phyloP scores from a whole-genome alignment of 2,329 filamentous ascomycete species.

The Hysterium pulicare region DNA sequence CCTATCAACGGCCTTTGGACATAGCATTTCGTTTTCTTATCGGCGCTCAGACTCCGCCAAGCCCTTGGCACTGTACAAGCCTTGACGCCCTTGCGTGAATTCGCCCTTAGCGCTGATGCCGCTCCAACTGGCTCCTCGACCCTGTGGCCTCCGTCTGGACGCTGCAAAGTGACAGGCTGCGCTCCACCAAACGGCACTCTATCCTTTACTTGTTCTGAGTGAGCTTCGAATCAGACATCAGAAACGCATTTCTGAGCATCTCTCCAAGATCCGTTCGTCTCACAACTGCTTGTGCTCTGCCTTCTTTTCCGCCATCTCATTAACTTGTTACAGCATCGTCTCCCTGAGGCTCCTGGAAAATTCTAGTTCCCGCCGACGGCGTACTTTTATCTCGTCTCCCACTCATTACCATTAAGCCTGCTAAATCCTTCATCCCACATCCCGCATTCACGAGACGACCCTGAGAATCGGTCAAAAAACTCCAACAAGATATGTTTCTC shows the following conservation, averaged over 20 bases:
- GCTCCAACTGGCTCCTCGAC: too few relatives aligned
- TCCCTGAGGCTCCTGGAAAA: too few relatives aligned
- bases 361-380: not conserved
- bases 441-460: slow-evolving; percentile 3
- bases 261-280: too few relatives aligned
- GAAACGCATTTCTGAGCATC: too few relatives aligned
- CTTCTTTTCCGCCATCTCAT: too few relatives aligned
- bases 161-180: too few relatives aligned
- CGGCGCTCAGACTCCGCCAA: not conserved
- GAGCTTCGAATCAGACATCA: too few relatives aligned
- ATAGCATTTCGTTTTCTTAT: slow-evolving; percentile 1
- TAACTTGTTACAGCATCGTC: too few relatives aligned
- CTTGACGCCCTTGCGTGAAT: not conserved
- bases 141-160: too few relatives aligned
- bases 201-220: too few relatives aligned
- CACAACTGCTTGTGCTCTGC: too few relatives aligned
- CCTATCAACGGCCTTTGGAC: not conserved
- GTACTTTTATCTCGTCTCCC: not conserved
- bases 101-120: not conserved
- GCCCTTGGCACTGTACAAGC: not conserved
- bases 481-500: slow-evolving; percentile 3
- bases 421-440: slow-evolving; percentile 1
- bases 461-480: not conserved
- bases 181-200: too few relatives aligned
- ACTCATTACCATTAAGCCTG: not conserved